Base-by-base conservation (phyloP, 140 eudicot species). In the Anethum foeniculum region DNA sequence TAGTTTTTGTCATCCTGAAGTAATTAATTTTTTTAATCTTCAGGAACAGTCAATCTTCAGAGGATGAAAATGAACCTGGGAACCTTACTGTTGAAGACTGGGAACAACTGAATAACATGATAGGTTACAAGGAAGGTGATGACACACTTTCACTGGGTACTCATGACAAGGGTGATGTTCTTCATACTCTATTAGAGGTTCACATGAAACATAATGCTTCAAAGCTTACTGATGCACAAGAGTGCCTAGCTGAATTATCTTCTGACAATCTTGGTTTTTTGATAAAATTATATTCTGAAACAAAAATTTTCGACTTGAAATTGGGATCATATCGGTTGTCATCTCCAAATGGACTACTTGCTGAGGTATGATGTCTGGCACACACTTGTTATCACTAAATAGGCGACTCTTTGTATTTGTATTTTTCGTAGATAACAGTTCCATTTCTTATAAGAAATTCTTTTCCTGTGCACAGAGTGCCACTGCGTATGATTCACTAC, bases 191-290 rank as follows among this genome's bases (percentile, higher is more conserved):
- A 7, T 75, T 96, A 82, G 96, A 93, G 85, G 89, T 96, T 85
- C 92, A 90, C 85, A 93, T 96, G 98, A 96, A 87, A 84, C 99
- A 89, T 85, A 96, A 96, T 93, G 99, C 99, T 67, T 91, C 99
- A 77, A 91, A 91, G 85, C 96, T 96, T 49, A 86, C 84, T 49
- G 94, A 91, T 78, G 89, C 75, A 51, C 84, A 88, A 74, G 91
- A 85, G 80, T 85, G 90, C 80, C 91, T 93, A 82, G 98, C 97
- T 81, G 99, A 96, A 79, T 80, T 96, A 83, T 93, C 99, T 77
- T 93, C 96, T 38, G 98, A 96, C 83, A 88, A 90, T 80, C 93
- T 96, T 81, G 95, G 87, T 87, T 96, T 96, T 81, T 90, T 82
- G 65, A 86, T 91, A 86, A 90, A 89, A 83, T 87, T 96, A 54